A percentile compares a stretch with the other conserved stretches of the same genome.
Conservation (phyloP, 306 rosid species). For the Crataegus laevigata region DNA sequence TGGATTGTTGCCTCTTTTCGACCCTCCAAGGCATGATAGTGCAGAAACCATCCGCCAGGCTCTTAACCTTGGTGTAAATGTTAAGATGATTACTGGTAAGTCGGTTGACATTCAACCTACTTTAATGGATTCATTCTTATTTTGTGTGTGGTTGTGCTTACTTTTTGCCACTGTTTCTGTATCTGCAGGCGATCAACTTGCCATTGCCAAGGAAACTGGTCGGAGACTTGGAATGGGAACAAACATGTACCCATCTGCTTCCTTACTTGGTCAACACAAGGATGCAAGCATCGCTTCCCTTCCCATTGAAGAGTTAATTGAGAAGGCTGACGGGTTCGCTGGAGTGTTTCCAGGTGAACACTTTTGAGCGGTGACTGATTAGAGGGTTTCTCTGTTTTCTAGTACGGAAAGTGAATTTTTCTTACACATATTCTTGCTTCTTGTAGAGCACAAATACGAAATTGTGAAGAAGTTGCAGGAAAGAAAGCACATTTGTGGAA, state of each 20-base stretch:
- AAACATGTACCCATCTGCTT: constrained; percentile 93
- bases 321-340: constrained; percentile 98
- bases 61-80: constrained; percentile 95
- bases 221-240: constrained; percentile 99
- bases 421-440: constrained; percentile 4
- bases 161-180: not conserved
- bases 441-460: constrained; percentile 86
- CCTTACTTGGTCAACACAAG: constrained; percentile 90
- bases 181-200: constrained; percentile 86
- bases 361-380: not conserved
- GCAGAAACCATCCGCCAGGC: constrained; percentile 96
- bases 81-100: constrained; percentile 97
- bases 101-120: not conserved
- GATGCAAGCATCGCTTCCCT: constrained; percentile 77
- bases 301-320: constrained; percentile 91
- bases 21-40: constrained; percentile 98
- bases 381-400: not conserved
- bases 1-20: constrained; percentile 85
- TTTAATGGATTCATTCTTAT: not conserved
- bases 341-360: constrained; percentile 94
- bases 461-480: constrained; percentile 95
- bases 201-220: constrained; percentile 96
- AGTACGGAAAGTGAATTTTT: not conserved
- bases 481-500: constrained; percentile 95
- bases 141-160: constrained; percentile 6